phyloP scores from a whole-genome alignment of 306 rosid species.

The Medicago lupulina region DNA sequence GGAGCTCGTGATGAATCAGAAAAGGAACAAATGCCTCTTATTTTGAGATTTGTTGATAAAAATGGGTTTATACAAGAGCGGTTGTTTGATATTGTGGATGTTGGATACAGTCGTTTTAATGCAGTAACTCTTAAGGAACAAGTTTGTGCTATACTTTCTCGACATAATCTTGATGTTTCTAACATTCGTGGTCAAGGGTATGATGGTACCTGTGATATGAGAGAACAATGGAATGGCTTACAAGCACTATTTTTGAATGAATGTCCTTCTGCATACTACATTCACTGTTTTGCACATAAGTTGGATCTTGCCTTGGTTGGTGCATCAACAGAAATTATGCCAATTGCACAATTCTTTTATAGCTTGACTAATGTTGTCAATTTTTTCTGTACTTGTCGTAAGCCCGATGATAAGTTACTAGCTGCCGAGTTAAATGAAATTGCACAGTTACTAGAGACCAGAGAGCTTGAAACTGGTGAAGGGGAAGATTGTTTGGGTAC shows the following conservation, averaged over 20 bases:
- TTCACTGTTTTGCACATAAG: background rate
- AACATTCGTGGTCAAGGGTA: background rate
- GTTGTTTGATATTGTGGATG: background rate
- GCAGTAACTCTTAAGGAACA: background rate
- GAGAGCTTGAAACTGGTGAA: background rate
- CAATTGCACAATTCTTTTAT: background rate
- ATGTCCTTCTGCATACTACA: background rate
- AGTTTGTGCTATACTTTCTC: background rate
- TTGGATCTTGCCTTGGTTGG: background rate
- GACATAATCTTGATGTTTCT: background rate
- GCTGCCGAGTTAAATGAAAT: background rate
- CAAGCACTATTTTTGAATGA: background rate
- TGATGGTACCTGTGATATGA: background rate
- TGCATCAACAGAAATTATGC: background rate
- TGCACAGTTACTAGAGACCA: background rate
- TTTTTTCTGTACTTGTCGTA: background rate
- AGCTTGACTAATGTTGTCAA: background rate
- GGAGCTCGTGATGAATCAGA: background rate
- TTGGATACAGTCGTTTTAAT: background rate
- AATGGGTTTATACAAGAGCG: background rate
- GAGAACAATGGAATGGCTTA: slow-evolving; percentile 1
- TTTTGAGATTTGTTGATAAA: background rate
- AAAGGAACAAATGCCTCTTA: background rate
- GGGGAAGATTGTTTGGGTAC: background rate
- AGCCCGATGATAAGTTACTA: background rate